These are phyloP conservation scores for Fusarium sp. DNA, from an alignment of 2,329 filamentous ascomycete species.

Conservation along the genomic window DNA sequence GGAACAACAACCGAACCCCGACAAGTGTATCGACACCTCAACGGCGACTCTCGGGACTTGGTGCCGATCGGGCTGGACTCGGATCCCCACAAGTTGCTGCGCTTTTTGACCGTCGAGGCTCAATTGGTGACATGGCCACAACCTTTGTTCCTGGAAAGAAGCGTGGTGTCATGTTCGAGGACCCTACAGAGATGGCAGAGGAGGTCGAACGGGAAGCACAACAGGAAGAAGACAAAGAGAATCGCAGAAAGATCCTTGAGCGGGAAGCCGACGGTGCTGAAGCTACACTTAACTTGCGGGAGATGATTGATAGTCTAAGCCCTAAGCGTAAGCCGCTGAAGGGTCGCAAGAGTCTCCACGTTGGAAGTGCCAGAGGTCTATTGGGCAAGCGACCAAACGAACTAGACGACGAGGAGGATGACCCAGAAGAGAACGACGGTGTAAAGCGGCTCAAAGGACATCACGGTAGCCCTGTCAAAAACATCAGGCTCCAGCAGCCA, in stretches of 20 bases:
- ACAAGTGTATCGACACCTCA: constrained; percentile 69
- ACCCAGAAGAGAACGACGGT: constrained; percentile 69
- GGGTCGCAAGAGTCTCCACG: constrained; percentile 81
- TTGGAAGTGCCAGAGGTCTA: constrained; percentile 79
- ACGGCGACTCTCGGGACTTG: constrained; percentile 75
- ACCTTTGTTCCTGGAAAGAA: constrained; percentile 70
- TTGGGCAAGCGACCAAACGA: constrained; percentile 81
- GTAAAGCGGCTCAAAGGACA: constrained; percentile 79
- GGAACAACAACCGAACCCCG: constrained; percentile 71
- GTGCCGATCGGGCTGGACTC: constrained; percentile 77
- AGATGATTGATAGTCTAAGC: constrained; percentile 83
- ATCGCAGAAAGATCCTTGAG: constrained; percentile 67
- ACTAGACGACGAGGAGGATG: constrained; percentile 72
- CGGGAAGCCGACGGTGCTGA: constrained; percentile 65
- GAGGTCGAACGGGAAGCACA: constrained; percentile 72
- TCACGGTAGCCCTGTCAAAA: constrained; percentile 82
- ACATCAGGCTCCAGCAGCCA: constrained; percentile 76
- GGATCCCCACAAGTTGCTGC: constrained; percentile 81
- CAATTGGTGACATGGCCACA: constrained; percentile 75
- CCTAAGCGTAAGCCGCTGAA: constrained; percentile 78
- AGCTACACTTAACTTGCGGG: constrained; percentile 75
- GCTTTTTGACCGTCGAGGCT: constrained; percentile 77
- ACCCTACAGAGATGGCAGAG: constrained; percentile 72
- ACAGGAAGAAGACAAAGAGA: constrained; percentile 73
- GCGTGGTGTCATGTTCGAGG: constrained; percentile 71